Conservation (phyloP, 2,329 filamentous ascomycete genomes). For the Polychaeton citri region DNA sequence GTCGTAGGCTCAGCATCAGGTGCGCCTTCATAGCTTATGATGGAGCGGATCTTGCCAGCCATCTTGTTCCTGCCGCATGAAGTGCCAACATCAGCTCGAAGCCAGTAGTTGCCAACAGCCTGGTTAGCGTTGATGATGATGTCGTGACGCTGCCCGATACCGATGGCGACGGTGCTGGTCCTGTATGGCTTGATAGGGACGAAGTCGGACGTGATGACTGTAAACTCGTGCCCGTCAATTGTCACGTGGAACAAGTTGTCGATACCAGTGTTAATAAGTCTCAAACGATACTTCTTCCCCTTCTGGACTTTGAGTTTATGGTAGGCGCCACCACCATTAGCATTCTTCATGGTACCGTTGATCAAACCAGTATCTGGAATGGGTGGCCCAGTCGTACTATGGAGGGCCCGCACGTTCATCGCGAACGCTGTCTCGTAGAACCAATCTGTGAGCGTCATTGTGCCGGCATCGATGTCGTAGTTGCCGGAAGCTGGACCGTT, state of each 20-base stretch:
- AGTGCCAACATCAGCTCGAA: slow-evolving; percentile 25
- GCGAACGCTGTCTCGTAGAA: slow-evolving; percentile 17
- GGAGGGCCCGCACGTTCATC: slow-evolving; percentile 6
- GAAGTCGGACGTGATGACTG: slow-evolving; percentile 31
- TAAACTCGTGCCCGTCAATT: slow-evolving; percentile 29
- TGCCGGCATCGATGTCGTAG: slow-evolving; percentile 24
- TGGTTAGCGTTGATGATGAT: slow-evolving; percentile 19
- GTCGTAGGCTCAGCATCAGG: slow-evolving; percentile 12
- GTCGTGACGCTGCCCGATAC: slow-evolving; percentile 24
- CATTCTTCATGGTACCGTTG: slow-evolving; percentile 19
- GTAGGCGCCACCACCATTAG: slow-evolving; percentile 11
- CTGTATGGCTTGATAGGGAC: slow-evolving; percentile 30
- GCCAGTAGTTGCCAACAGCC: slow-evolving; percentile 18
- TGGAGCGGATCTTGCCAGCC: slow-evolving; percentile 25
- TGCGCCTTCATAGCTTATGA: slow-evolving; percentile 26
- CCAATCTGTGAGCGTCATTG: slow-evolving; percentile 18
- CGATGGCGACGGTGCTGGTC: slow-evolving; percentile 22
- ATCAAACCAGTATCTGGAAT: slow-evolving; percentile 22
- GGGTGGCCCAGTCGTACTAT: slow-evolving; percentile 10
- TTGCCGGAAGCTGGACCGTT: slow-evolving; percentile 30
- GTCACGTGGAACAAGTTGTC: slow-evolving; percentile 25
- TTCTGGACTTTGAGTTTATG: slow-evolving; percentile 16
- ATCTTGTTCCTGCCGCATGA: slow-evolving; percentile 22
- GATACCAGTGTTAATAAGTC: slow-evolving; percentile 28
- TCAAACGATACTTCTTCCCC: slow-evolving; percentile 32